Evolutionary conservation across 768 basidiomycete species (phyloP), one percentile per base, ranked within the genome.

Genomic region (Cyclocybe aegerita): DNA sequence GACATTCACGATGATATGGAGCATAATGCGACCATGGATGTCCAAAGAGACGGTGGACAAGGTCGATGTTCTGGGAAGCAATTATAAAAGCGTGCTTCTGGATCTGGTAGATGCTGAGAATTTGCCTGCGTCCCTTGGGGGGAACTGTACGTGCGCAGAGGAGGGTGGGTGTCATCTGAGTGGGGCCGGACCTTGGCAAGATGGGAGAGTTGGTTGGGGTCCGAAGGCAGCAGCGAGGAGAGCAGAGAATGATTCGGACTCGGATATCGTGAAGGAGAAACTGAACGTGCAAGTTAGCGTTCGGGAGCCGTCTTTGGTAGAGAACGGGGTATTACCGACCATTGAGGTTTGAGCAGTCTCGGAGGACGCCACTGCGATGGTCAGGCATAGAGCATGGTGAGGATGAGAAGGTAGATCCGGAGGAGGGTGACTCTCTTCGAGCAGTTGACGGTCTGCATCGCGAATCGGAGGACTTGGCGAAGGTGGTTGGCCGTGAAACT

Each of bases 1-100:
- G 4, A 82, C 83, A 3, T 90, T 90, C 66, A 79, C 88, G 1
- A 75, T 79, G 23, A 88, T 90, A 51, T 90, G 88, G 88, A 69
- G 71, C 39, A 65, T 79, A 45, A 74, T 90, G 23, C 85, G 80
- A 60, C 84, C 79, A 3, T 89, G 88, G 88, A 68, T 90, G 46
- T 75, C 86, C 10, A 84, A 84, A 60, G 87, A 87, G 61, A 89
- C 88, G 0, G 76, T 71, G 1, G 79, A 76, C 33, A 90, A 90
- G 63, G 73, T 90, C 43, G 76, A 81, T 46, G 77, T 91, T 12
- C 66, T 88, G 15, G 86, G 86, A 29, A 65, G 73, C 45, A 73
- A 88, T 61, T 88, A 88, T 64, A 63, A 72, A 52, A 64, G 75
- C 0, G 72, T 72, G 15, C 71, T 91, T 33, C 72, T 87, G 16